These are phyloP conservation scores for Beauveria caledonica DNA, from an alignment of 2,329 filamentous ascomycete species.

Conservation along the genomic window DNA sequence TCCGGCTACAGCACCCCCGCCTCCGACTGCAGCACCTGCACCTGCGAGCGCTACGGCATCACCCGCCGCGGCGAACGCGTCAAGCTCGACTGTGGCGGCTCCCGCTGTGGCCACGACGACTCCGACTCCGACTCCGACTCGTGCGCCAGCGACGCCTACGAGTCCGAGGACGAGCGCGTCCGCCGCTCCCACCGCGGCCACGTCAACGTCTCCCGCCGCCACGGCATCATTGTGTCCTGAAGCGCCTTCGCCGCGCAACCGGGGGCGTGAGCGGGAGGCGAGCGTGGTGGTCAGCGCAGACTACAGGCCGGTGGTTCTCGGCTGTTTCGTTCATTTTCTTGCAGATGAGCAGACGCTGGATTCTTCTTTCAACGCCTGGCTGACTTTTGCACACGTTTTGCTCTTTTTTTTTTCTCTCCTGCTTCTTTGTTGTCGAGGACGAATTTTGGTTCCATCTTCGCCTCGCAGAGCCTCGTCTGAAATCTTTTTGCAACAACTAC, in stretches of 20 bases:
- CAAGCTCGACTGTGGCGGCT: constrained; percentile 91
- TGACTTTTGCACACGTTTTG: constrained; percentile 13
- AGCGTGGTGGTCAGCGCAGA: constrained; percentile 9
- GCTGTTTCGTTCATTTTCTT: not conserved
- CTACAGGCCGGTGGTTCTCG: constrained; percentile 14
- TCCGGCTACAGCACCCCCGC: constrained; percentile 72
- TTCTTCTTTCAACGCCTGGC: constrained; percentile 19
- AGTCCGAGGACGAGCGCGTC: constrained; percentile 28
- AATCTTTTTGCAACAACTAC: constrained; percentile 14
- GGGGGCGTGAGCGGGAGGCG: not conserved
- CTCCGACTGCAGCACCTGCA: constrained; percentile 73
- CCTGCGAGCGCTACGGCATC: constrained; percentile 94
- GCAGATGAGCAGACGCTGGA: constrained; percentile 16
- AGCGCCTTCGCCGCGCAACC: constrained; percentile 9
- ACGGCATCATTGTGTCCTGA: constrained; percentile 53
- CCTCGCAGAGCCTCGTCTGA: constrained; percentile 20
- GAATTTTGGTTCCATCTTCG: not conserved
- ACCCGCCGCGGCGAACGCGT: constrained; percentile 87
- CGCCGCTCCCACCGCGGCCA: constrained; percentile 31
- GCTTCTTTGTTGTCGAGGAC: constrained; percentile 22
- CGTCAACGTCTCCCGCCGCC: constrained; percentile 43
- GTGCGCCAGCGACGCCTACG: constrained; percentile 61
- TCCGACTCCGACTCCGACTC: constrained; percentile 51
- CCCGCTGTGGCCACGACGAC: constrained; percentile 75
- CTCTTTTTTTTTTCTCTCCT: constrained; percentile 13